Evolutionary conservation across 2,329 filamentous ascomycete species (phyloP), one percentile per base, ranked within the genome.

Genomic region (Botrytis byssoidea): DNA sequence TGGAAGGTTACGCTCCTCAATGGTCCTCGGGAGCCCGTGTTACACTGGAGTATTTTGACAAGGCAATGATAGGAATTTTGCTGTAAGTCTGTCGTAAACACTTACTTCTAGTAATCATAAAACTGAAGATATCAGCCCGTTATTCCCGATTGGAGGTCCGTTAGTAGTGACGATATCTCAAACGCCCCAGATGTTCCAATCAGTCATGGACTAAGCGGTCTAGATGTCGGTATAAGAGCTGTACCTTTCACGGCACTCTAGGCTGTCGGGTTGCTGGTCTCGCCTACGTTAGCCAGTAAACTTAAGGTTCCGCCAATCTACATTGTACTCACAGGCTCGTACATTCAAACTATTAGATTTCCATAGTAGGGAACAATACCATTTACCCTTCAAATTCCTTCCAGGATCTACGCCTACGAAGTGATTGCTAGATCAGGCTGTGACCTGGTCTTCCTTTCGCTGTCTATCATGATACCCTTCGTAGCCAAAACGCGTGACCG

Each of bases 41-140:
- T 78, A n/a, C 75, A n/a, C n/a, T n/a, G n/a, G n/a, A n/a, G n/a
- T n/a, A n/a, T 78, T 25, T 29, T 77, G 20, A 70, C 60, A 25
- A 75, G 12, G 61, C 76, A 3, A 55, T 76, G 18, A 66, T 46
- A 9, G 72, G 69, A 18, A 72, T 74, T 48, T 42, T 78, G 46
- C 6, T 73, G 75, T 77, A 63, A 73, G 73, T 76, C 35, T 6
- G 22, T 57, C 55, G 22, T 29, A 14, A 57, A 57, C n/a, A 65
- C 16, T 12, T 65, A 22, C 40, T 40, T 65, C 32, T 65, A 0
- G 46, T 25, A 22, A 51, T 12, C 48, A 51, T 51, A 51, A 25
- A 51, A 10, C 48, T 51, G n/a, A 51, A 25, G 9, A n/a, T 40
- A 46, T 29, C 40, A n/a, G 40, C 16, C 25, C 18, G 4, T 44